Base-by-base conservation (phyloP, 495 filamentous ascomycete genomes). In the Staphylotrichum longicolle region DNA sequence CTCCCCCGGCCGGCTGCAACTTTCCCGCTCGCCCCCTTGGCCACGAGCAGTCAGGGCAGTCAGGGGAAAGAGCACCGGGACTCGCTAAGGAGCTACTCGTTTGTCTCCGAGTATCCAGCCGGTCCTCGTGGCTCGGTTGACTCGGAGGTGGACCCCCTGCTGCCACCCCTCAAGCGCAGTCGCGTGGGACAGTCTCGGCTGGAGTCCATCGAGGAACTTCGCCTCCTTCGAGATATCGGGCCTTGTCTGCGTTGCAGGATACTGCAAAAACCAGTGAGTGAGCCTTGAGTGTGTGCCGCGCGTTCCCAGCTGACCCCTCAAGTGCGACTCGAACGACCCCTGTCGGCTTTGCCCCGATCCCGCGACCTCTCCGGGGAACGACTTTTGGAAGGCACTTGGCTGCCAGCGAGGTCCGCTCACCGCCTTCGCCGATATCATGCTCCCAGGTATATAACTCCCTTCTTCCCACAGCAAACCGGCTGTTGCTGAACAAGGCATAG, bases 191-290 rank as follows among this genome's bases (percentile, higher is more conserved):
- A 76, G 61, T 72, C 76, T 33, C 74, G 77, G 30, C 68, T 81
- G 5, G 71, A 81, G 60, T 81, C 79, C 34, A 81, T 81, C 40
- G 79, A 74, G 46, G 79, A 81, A 61, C 76, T 81, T 20, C 76
- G 70, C 49, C 68, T 81, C 3, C 72, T 75, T 7, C 74, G 73
- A 27, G 77, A 80, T 39, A 65, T 66, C n/a, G 76, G 72, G 7
- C 75, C 73, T 6, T 81, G 79, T 59, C 63, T 81, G 62, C 77
- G 76, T 15, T 81, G 79, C 57, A 77, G 70, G 65, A 62, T 77
- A 12, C 56, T 71, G 47, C 72, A 74, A 41, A 75, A 77, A 56
- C 70, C 68, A 57, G 78, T 73, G 30, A 60, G 71, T 80, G 62
- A n/a, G 37, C 46, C 20, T 20, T 51, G 9, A 7, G 9, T 27